Conservation (phyloP, 768 basidiomycete genomes). For the Rhodocollybia butyracea region DNA sequence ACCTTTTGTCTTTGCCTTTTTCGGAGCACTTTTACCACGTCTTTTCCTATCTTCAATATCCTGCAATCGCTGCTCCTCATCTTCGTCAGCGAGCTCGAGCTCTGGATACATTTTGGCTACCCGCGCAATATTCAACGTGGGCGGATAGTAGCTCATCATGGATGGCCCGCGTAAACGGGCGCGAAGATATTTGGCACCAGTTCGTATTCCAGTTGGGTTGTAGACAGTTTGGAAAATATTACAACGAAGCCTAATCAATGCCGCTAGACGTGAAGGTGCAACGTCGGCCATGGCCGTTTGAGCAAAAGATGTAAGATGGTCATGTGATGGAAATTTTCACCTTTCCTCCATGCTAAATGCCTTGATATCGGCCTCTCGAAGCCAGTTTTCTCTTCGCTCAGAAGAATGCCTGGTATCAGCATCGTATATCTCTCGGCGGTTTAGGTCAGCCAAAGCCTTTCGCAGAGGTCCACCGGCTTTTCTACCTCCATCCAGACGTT, state of each 20-base stretch:
- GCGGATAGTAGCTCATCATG: slow-evolving; percentile 82
- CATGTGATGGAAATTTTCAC: too few species aligned
- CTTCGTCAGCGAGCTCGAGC: slow-evolving; percentile 58
- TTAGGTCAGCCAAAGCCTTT: background rate
- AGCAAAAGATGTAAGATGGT: too few species aligned
- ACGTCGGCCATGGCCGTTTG: slow-evolving; percentile 33
- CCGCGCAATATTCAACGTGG: slow-evolving; percentile 49
- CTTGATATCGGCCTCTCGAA: background rate
- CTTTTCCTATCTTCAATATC: slow-evolving; percentile 67
- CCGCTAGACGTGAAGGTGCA: slow-evolving; percentile 49
- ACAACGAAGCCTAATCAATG: slow-evolving; percentile 64
- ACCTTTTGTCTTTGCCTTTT: slow-evolving; percentile 59
- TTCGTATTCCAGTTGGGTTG: slow-evolving; percentile 79
- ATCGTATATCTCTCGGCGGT: background rate
- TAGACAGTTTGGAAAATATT: slow-evolving; percentile 83
- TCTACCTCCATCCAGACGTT: too few species aligned
- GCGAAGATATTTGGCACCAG: slow-evolving; percentile 90
- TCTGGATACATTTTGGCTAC: slow-evolving; percentile 51
- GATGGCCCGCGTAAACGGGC: slow-evolving; percentile 79
- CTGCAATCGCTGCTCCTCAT: slow-evolving; percentile 63
- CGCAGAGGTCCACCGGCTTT: too few species aligned
- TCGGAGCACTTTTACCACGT: slow-evolving; percentile 81
- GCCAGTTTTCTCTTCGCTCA: background rate
- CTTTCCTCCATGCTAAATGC: slow-evolving; percentile 5
- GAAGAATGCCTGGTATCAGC: background rate